These are phyloP conservation scores for Colletotrichum gloeosporioides DNA, from an alignment of 2,329 filamentous ascomycete genomes.

Conservation along the genomic window DNA sequence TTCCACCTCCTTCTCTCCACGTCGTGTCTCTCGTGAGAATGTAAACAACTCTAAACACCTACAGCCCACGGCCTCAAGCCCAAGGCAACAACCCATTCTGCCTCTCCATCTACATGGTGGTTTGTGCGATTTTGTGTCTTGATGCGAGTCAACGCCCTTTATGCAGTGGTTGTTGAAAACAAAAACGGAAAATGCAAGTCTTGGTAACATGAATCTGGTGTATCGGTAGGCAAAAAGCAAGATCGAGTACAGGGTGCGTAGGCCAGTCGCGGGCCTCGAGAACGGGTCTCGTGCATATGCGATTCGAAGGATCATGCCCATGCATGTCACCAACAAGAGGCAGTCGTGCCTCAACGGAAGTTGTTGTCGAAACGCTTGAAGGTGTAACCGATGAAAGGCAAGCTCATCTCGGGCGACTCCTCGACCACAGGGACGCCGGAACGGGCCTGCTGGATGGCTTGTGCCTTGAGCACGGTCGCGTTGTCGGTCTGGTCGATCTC, in stretches of 20 bases:
- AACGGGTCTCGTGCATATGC: neutral
- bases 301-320: neutral
- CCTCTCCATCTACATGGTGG: conserved; percentile 11
- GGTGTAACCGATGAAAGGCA: conserved; percentile 96
- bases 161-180: conserved; percentile 17
- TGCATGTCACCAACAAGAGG: neutral
- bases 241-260: neutral
- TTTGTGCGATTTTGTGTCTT: conserved; percentile 19
- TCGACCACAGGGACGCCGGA: conserved; percentile 56
- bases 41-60: conserved; percentile 1
- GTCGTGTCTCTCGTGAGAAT: conserved; percentile 12
- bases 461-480: conserved; percentile 82
- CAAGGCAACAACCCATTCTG: neutral
- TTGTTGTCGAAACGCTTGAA: conserved; percentile 94
- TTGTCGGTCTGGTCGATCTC: conserved; percentile 98
- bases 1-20: neutral
- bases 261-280: neutral
- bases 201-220: conserved; percentile 15
- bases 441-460: conserved; percentile 74
- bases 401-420: conserved; percentile 90
- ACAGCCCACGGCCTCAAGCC: neutral
- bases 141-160: conserved; percentile 20
- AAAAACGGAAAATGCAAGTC: conserved; percentile 20
- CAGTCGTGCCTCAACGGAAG: conserved; percentile 52
- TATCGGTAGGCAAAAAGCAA: conserved; percentile 14